Evolutionary conservation across 148 eudicot species (phyloP), one percentile per base, ranked within the genome.

Genomic region (Beta vulgaris): DNA sequence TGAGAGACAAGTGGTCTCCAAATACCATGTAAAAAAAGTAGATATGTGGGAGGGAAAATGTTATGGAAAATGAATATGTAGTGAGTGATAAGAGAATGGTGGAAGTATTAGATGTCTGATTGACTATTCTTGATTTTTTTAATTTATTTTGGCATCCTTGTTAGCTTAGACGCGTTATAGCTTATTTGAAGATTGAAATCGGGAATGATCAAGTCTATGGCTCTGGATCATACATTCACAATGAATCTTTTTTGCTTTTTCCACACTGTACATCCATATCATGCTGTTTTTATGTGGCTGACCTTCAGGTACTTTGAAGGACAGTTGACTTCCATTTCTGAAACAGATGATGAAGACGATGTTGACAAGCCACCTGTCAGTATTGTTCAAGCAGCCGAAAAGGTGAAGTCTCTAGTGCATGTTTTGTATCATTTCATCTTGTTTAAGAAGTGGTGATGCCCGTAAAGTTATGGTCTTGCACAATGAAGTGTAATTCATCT

Each of bases 261-360:
- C 40, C 34, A 36, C 31, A 21, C 16, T 28, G 25, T 28, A 48
- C 54, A 35, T 25, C 69, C 32, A 36, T 51, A 53, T 68, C 39
- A 59, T 68, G n/a, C 42, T 60, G 29, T 69, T 18, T 32, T 63
- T 31, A 51, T 80, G 35, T 6, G 48, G 69, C 68, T 64, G 26
- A 6, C 37, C 18, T 69, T 68, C 78, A 96, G 99, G 92, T 96
- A 90, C 80, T 96, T 86, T 82, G 94, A 92, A 83, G 99, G 99
- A 68, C 91, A 87, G 60, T 80, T 91, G 76, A 78, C 94, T 65
- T 75, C 87, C 62, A 77, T 89, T 18, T 86, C 94, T 51, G 99
- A 96, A 81, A 53, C 83, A 23, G 92, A 92, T 76, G 87, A 53
- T 72, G 90, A 89, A 55, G 83, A 80, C 65, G 78, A 51, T 80